These are phyloP conservation scores for Dryas octopetala DNA, from an alignment of 306 rosid genomes.

Conservation along the genomic window DNA sequence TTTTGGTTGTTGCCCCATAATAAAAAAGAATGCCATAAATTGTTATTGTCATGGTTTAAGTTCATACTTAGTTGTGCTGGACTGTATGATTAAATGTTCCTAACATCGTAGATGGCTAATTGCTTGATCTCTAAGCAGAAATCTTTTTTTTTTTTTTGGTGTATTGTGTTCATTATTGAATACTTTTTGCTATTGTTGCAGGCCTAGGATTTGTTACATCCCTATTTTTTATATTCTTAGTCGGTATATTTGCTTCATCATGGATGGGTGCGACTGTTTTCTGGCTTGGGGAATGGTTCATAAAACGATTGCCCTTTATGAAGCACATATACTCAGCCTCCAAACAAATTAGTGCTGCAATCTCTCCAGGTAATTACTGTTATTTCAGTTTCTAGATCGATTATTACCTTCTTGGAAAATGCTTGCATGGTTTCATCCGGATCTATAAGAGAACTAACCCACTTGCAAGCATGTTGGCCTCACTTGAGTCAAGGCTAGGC, in stretches of 20 bases:
- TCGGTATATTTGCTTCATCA: conserved; percentile 56
- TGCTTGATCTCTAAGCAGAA: conserved; percentile 4
- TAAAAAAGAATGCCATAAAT: not conserved
- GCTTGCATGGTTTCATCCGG: not conserved
- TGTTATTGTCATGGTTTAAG: not conserved
- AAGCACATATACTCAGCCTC: conserved; percentile 58
- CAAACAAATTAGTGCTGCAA: conserved; percentile 55
- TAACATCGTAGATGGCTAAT: not conserved
- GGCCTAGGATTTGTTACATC: conserved; percentile 56
- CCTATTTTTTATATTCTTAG: conserved; percentile 35
- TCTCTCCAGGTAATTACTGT: conserved; percentile 43
- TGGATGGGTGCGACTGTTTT: conserved; percentile 61
- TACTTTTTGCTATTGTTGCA: conserved; percentile 28
- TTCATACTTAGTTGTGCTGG: not conserved
- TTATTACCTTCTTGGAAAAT: not conserved
- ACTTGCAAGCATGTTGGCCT: not conserved
- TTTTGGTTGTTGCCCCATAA: no score
- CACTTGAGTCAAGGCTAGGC: not conserved
- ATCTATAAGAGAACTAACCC: not conserved
- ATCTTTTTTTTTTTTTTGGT: not conserved
- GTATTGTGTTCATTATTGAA: not conserved
- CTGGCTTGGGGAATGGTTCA: conserved; percentile 54
- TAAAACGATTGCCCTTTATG: conserved; percentile 54
- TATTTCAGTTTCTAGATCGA: not conserved
- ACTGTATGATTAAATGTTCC: not conserved